Conservation (phyloP, 2,329 filamentous ascomycete genomes). For the Trichoderma sp. region DNA sequence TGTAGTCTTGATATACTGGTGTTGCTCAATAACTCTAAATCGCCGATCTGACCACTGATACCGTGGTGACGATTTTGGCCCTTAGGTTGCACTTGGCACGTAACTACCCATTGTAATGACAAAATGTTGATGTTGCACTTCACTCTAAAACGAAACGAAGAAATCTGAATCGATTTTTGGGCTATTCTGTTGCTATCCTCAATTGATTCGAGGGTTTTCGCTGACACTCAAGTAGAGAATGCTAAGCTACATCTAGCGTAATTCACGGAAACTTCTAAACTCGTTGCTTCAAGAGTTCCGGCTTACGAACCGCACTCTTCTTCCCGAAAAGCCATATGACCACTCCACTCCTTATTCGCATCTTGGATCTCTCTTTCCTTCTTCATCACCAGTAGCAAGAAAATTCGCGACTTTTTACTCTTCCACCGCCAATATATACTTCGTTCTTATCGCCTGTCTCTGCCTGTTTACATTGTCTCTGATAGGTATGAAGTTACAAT, state of each 20-base stretch:
- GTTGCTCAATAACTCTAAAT: background rate
- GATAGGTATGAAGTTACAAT: background rate
- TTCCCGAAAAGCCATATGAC: background rate
- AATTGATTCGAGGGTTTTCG: background rate
- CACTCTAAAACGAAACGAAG: background rate
- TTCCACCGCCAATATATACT: background rate
- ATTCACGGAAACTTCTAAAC: no score
- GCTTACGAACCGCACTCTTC: background rate
- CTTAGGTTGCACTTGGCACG: background rate
- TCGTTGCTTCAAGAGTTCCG: background rate
- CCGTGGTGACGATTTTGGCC: background rate
- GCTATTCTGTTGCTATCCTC: background rate
- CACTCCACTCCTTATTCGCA: background rate
- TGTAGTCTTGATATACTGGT: background rate
- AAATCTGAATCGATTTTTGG: background rate
- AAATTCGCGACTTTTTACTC: background rate
- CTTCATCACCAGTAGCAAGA: background rate
- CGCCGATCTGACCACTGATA: background rate
- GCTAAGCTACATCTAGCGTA: background rate
- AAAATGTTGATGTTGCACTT: background rate
- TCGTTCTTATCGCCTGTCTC: background rate
- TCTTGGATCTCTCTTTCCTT: background rate
- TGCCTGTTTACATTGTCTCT: background rate
- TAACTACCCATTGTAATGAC: background rate
- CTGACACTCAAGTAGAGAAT: background rate